Percentiles rank a stretch among this genome's conserved stretches.
These are phyloP conservation scores for Rhizopogon salebrosus DNA, from an alignment of 768 basidiomycete species.

Conservation along the genomic window DNA sequence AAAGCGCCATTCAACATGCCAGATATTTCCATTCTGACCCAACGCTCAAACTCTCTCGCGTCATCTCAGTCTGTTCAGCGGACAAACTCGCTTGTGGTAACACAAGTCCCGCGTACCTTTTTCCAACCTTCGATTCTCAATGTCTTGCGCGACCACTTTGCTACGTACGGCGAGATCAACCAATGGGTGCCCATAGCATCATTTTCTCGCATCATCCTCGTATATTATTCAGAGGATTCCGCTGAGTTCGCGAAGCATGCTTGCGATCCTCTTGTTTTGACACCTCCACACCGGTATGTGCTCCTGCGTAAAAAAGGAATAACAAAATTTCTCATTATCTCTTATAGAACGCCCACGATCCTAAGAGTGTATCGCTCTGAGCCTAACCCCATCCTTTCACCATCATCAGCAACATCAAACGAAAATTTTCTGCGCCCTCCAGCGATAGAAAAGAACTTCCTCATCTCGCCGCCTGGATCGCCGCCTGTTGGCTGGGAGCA, in stretches of 20 bases:
- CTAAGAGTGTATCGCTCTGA: conserved; percentile 74
- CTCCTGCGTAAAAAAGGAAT: neutral
- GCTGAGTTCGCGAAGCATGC: conserved; percentile 64
- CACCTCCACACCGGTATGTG: conserved; percentile 48
- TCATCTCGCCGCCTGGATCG: conserved; percentile 96
- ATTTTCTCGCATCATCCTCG: conserved; percentile 79
- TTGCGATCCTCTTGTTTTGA: conserved; percentile 61
- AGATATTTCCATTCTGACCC: conserved; percentile 21
- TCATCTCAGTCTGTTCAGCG: conserved; percentile 8
- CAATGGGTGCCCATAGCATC: conserved; percentile 85
- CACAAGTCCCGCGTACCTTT: conserved; percentile 69
- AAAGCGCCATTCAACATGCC: conserved; percentile 14
- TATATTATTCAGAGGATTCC: conserved; percentile 59
- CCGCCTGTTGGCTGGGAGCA: conserved; percentile 98
- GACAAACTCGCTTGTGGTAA: conserved; percentile 85
- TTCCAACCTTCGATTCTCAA: conserved; percentile 68
- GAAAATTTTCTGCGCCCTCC: conserved; percentile 61
- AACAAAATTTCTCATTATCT: conserved; percentile 3
- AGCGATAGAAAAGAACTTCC: conserved; percentile 82
- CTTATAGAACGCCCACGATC: conserved; percentile 39
- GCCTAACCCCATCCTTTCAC: conserved; percentile 53
- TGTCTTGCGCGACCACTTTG: conserved; percentile 69
- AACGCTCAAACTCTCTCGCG: neutral
- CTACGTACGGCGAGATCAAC: conserved; percentile 73
- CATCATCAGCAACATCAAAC: conserved; percentile 21